Percentiles rank a stretch among this genome's conserved stretches.
Conservation (phyloP, 805 yeast genomes). For the Kluyveromyces dobzhanskii region DNA sequence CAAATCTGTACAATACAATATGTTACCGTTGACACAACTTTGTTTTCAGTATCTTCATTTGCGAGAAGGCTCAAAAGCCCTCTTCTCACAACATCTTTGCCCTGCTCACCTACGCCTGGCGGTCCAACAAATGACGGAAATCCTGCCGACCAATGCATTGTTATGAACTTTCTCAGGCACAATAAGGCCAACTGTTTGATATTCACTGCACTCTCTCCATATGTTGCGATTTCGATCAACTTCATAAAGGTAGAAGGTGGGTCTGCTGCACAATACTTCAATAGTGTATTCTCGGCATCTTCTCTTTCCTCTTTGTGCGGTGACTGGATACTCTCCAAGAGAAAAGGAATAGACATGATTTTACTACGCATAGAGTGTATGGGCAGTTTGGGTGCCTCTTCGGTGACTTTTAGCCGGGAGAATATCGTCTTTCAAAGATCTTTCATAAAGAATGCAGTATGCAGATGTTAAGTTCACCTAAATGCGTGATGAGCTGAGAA, state of each 20-base stretch:
- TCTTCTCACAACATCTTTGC: slow-evolving; percentile 44
- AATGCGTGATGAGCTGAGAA: too few relatives aligned
- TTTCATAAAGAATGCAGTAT: too few relatives aligned
- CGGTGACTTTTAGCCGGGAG: too few relatives aligned
- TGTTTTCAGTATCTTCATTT: slow-evolving; percentile 41
- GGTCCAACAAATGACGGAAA: slow-evolving; percentile 68
- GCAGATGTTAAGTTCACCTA: too few relatives aligned
- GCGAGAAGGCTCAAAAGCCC: slow-evolving; percentile 39
- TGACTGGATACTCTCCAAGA: slow-evolving; percentile 29
- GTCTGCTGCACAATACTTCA: slow-evolving; percentile 34
- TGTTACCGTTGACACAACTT: slow-evolving; percentile 57
- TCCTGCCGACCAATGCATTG: slow-evolving; percentile 75
- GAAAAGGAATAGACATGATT: slow-evolving; percentile 9
- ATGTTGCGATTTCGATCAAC: slow-evolving; percentile 36
- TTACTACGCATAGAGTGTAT: too few relatives aligned
- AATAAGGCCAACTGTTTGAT: slow-evolving; percentile 57
- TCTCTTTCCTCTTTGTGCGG: slow-evolving; percentile 46
- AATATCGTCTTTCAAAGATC: too few relatives aligned
- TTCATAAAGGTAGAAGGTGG: slow-evolving; percentile 40
- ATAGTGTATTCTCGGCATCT: slow-evolving; percentile 44
- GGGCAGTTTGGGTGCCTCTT: too few relatives aligned
- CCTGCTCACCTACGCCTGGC: slow-evolving; percentile 41
- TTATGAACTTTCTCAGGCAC: slow-evolving; percentile 59
- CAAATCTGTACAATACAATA: slow-evolving; percentile 79
- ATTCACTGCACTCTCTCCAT: slow-evolving; percentile 25